Percentiles rank a stretch among this genome's conserved stretches.
Conservation (phyloP, 441 rosid species). For the Hura crepitans region DNA sequence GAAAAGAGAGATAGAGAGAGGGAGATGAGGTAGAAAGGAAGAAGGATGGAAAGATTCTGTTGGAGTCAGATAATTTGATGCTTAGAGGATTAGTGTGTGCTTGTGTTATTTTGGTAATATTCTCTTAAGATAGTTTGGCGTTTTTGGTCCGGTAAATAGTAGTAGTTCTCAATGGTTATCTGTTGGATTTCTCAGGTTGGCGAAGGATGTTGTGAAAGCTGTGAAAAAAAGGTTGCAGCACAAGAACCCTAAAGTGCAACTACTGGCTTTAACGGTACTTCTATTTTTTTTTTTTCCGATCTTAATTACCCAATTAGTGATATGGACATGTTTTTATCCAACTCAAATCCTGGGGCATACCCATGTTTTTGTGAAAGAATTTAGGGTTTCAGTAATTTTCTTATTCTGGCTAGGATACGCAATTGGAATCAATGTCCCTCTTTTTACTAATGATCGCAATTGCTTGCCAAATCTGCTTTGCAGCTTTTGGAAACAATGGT, state of each 20-base stretch:
- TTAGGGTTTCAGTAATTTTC: neutral
- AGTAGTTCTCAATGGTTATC: neutral
- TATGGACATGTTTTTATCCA: neutral
- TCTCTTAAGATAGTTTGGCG: neutral
- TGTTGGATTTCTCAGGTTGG: conserved; percentile 63
- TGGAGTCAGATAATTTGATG: neutral
- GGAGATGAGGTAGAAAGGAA: neutral
- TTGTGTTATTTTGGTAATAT: conserved; percentile 3
- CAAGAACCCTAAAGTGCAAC: conserved; percentile 74
- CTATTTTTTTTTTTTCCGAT: no score
- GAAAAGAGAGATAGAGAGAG: neutral
- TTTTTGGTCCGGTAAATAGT: neutral
- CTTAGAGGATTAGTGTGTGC: neutral
- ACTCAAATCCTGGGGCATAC: neutral
- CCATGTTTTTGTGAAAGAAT: neutral
- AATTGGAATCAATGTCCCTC: neutral
- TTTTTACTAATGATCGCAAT: neutral
- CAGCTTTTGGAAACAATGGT: conserved; percentile 93
- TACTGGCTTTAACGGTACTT: conserved; percentile 94
- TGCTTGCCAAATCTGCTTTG: conserved; percentile 16
- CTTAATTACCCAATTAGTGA: neutral
- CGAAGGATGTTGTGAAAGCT: conserved; percentile 91
- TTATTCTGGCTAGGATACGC: neutral
- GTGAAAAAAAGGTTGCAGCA: conserved; percentile 86
- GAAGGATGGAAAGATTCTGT: neutral